Base-by-base conservation (phyloP, 1,139 yeast species). In the Hyphopichia burtonii region DNA sequence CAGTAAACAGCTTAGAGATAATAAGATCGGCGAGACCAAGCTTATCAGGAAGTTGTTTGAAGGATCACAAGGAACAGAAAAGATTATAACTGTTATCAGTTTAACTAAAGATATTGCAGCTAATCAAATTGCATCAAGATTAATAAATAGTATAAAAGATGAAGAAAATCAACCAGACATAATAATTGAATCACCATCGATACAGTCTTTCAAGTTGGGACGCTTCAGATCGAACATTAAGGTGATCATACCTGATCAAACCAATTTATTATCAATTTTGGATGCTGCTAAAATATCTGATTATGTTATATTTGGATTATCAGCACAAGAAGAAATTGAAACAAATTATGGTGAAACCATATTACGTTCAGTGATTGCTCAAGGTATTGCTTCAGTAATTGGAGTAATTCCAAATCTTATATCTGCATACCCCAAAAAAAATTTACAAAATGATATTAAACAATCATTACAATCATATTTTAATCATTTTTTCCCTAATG, bases 281-380 rank as follows among this genome's bases (percentile, higher is more conserved):
- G 99, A 94, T 65, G 85, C 95, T 28, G 90, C 95, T 23, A 87
- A 88, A 58, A 80, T 87, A 3, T 83, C 98, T 0, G 99, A 94
- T 65, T 89, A 82, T 59, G 94, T 90, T 2, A 67, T 94, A 1
- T 86, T 93, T 60, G 95, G 90, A 15, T 69, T 93, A 37, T 88
- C 96, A 40, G 96, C 96, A 7, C 70, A 78, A 16, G 78, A 82
- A 42, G 98, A 93, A 65, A 95, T 91, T 36, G 91, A 85, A 48
- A 68, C 74, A 34, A 76, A 75, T 31, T 80, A 81, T 54, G 99
- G 99, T 36, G 99, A 93, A 64, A 89, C 87, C 52, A 80, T 91
- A 34, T 74, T 94, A 47, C 80, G 98, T 62, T 86, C 96, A 2
- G 76, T 91, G 36, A 90, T 88, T 55, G 79, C 93, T 16, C 99